phyloP scores from a whole-genome alignment of 2,329 filamentous ascomycete genomes.

The Triangularia verruculosa region DNA sequence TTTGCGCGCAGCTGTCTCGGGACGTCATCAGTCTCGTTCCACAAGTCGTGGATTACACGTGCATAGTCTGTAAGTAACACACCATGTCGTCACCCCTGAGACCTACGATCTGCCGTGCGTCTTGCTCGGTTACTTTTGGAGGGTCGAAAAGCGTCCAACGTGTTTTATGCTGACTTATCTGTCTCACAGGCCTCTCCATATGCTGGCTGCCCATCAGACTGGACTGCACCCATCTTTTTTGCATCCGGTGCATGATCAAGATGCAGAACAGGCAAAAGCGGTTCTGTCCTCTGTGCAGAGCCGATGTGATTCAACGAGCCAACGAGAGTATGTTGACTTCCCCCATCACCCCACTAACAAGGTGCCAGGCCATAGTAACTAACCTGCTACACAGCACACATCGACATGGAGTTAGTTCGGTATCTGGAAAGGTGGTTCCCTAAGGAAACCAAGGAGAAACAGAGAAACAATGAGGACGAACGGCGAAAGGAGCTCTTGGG shows the following conservation, averaged over 20 bases:
- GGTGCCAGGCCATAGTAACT: not conserved
- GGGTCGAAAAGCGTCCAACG: not conserved
- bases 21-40: slow-evolving; percentile 73
- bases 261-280: slow-evolving; percentile 69
- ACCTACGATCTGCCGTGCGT: not conserved
- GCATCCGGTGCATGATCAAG: slow-evolving; percentile 77
- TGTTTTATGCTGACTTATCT: not conserved
- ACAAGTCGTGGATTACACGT: slow-evolving; percentile 72
- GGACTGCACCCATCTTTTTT: slow-evolving; percentile 73
- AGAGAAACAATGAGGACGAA: slow-evolving; percentile 65
- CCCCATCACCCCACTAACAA: not conserved
- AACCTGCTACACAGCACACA: slow-evolving; percentile 49
- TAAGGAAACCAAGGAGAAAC: slow-evolving; percentile 64
- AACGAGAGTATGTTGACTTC: slow-evolving; percentile 52
- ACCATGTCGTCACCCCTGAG: not conserved
- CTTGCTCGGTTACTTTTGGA: not conserved
- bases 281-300: slow-evolving; percentile 73
- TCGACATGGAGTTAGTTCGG: slow-evolving; percentile 65
- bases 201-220: slow-evolving; percentile 80
- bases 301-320: slow-evolving; percentile 67
- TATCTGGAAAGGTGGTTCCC: slow-evolving; percentile 77
- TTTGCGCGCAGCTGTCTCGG: slow-evolving; percentile 71
- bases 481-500: slow-evolving; percentile 72
- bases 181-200: slow-evolving; percentile 57
- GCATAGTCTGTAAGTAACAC: slow-evolving; percentile 25